A percentile compares a stretch with the other conserved stretches of the same genome.
Conservation (phyloP, 1,284 basidiomycete species). For the Hortiboletus rubellus region DNA sequence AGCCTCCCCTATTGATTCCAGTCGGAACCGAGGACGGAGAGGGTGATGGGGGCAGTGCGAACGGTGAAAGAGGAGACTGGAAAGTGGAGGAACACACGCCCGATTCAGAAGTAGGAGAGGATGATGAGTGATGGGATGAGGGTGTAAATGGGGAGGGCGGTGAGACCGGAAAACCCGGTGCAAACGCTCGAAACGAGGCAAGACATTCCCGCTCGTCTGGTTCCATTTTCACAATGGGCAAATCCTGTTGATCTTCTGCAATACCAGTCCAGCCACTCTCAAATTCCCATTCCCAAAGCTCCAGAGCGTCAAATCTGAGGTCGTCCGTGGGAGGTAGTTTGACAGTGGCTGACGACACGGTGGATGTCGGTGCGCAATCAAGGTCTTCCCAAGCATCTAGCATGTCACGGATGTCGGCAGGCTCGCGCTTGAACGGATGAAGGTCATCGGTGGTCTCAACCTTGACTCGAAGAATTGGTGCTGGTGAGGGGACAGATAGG, state of each 20-base stretch:
- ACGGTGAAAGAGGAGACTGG: conserved; percentile 18
- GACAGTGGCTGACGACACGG: conserved; percentile 30
- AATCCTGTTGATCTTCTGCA: conserved; percentile 20
- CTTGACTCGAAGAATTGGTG: conserved; percentile 21
- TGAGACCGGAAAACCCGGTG: conserved; percentile 11
- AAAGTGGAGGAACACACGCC: conserved; percentile 15
- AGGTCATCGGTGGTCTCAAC: conserved; percentile 27
- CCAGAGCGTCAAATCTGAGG: conserved; percentile 47
- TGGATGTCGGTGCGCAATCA: conserved; percentile 38
- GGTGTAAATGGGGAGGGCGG: conserved; percentile 23
- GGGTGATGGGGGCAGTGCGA: conserved; percentile 5
- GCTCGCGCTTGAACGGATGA: conserved; percentile 53
- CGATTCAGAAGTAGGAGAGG: conserved; percentile 23
- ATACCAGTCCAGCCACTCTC: conserved; percentile 30
- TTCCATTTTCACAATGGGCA: conserved; percentile 31
- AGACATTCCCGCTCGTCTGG: conserved; percentile 19
- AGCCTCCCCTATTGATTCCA: conserved; percentile 16
- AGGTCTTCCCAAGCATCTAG: conserved; percentile 67
- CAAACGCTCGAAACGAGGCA: conserved; percentile 5
- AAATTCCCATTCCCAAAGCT: conserved; percentile 52
- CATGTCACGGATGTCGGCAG: conserved; percentile 57
- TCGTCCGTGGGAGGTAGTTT: conserved; percentile 35
- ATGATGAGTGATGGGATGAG: conserved; percentile 20
- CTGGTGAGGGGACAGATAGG: conserved; percentile 26
- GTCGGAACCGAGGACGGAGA: conserved; percentile 10